These are phyloP conservation scores for Fistulinella cinereoalba DNA, from an alignment of 1,284 basidiomycete genomes.

Conservation along the genomic window DNA sequence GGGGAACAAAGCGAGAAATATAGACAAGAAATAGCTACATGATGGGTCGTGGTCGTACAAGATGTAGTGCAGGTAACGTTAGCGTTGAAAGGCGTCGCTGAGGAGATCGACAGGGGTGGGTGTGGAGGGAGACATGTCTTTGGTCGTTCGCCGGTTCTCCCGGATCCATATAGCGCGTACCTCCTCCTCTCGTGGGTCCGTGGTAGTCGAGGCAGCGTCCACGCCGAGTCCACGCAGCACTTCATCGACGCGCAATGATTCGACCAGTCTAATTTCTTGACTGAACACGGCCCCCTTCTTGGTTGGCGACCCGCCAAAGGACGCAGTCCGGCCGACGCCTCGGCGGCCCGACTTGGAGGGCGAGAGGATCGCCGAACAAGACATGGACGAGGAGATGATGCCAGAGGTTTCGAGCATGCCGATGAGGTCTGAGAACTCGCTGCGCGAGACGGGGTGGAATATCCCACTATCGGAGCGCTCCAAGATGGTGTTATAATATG, in stretches of 20 bases:
- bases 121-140: constrained; percentile 49
- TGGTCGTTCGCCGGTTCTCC: constrained; percentile 53
- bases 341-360: constrained; percentile 44
- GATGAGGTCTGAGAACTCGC: constrained; percentile 70
- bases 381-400: constrained; percentile 44
- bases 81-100: constrained; percentile 55
- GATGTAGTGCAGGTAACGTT: background rate
- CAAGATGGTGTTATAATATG: constrained; percentile 61
- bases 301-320: constrained; percentile 50
- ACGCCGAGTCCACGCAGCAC: constrained; percentile 60
- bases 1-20: constrained; percentile 6
- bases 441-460: constrained; percentile 65
- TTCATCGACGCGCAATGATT: constrained; percentile 61
- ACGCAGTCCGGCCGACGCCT: constrained; percentile 52
- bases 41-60: constrained; percentile 6
- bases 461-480: constrained; percentile 49
- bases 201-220: constrained; percentile 37
- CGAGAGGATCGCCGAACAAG: constrained; percentile 35
- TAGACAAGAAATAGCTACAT: constrained; percentile 8
- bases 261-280: constrained; percentile 53
- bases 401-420: constrained; percentile 72
- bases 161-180: constrained; percentile 64
- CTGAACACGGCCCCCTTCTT: constrained; percentile 41
- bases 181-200: constrained; percentile 58
- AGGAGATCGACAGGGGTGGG: constrained; percentile 36